Percentiles rank a stretch among this genome's conserved stretches.
Evolutionary conservation across 495 filamentous ascomycete genomes (phyloP).

Genomic region (Penicillium atrosanguineum): DNA sequence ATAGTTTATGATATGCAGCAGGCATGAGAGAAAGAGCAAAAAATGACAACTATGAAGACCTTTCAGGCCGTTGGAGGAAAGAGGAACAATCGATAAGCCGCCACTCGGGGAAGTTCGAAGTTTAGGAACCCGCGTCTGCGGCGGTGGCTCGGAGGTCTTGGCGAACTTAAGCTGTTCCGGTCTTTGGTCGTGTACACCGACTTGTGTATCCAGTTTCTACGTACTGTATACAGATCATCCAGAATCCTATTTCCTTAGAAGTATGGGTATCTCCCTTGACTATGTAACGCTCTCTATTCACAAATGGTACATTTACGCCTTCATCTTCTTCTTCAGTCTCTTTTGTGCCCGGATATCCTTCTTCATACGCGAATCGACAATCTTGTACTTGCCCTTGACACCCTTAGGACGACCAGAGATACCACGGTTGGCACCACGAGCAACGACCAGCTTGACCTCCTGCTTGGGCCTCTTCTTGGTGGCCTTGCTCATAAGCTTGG

Average conservation of each 20-base stretch:
- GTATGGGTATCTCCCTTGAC: background rate
- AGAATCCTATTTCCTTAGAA: background rate
- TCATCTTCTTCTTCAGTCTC: constrained; percentile 70
- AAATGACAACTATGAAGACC: constrained; percentile 1
- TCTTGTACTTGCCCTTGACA: constrained; percentile 98
- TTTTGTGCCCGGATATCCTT: constrained; percentile 95
- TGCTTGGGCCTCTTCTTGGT: constrained; percentile 81
- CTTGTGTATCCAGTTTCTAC: too few species aligned
- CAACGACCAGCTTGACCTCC: constrained; percentile 86
- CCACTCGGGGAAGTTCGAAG: constrained; percentile 24
- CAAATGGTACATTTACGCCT: constrained; percentile 30
- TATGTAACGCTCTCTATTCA: constrained; percentile 10
- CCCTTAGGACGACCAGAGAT: constrained; percentile 74
- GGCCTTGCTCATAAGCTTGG: constrained; percentile 76
- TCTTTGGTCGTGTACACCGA: background rate
- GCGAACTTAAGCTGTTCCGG: background rate
- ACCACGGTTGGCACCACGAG: constrained; percentile 79
- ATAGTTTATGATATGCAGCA: constrained; percentile 18
- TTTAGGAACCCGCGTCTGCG: constrained; percentile 10
- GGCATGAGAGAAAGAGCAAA: constrained; percentile 9
- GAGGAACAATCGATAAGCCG: constrained; percentile 28
- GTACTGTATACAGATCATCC: background rate
- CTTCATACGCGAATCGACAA: constrained; percentile 95
- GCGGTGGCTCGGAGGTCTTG: background rate
- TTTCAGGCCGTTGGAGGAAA: background rate